Evolutionary conservation across 768 basidiomycete genomes (phyloP), one percentile per base, ranked within the genome.

Genomic region (Mycena sanguinolenta): DNA sequence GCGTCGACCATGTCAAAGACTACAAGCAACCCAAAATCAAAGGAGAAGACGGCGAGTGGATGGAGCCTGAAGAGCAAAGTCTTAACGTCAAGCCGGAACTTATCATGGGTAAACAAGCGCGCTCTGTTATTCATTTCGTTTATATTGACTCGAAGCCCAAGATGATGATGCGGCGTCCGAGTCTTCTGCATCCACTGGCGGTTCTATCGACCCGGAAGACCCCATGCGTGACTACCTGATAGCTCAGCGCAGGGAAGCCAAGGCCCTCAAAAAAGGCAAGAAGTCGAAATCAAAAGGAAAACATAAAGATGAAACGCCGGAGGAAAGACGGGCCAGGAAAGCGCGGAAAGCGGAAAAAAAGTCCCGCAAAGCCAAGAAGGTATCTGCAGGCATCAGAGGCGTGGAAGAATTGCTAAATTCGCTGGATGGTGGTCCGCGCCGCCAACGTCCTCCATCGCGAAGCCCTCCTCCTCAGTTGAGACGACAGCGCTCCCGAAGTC

Each of bases 141-240:
- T 25, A 5, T 16, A 27, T 36, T 32, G 12, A 63, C n/a, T 54
- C 10, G 36, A 25, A 25, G 2, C 14, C 54, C 9, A 23, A 38
- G 92, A 86, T 39, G 88, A 83, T 25, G 87, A 79, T 49, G 86
- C 79, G 1, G 87, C 79, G 3, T 90, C 92, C 7, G 92, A 93
- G 38, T 91, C 91, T 5, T 91, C 92, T 2, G 90, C 83, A 19
- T 87, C 88, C 3, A 87, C 90, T 21, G 86, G 83, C 21, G 87
- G 90, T 30, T 85, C 89, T 12, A 93, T 98, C 65, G 97, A 99
- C 79, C 95, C 94, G 1, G 97, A 99, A 78, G 98, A 99, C 81
- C 98, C 98, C 1, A 99, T 99, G 98, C 90, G 92, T 32, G 97
- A 96, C 70, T 99, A 95, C 78, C 84, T 99, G 38, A 82, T 96